These are phyloP conservation scores for Naganishia friedmannii DNA, from an alignment of 768 basidiomycete species.

Conservation along the genomic window DNA sequence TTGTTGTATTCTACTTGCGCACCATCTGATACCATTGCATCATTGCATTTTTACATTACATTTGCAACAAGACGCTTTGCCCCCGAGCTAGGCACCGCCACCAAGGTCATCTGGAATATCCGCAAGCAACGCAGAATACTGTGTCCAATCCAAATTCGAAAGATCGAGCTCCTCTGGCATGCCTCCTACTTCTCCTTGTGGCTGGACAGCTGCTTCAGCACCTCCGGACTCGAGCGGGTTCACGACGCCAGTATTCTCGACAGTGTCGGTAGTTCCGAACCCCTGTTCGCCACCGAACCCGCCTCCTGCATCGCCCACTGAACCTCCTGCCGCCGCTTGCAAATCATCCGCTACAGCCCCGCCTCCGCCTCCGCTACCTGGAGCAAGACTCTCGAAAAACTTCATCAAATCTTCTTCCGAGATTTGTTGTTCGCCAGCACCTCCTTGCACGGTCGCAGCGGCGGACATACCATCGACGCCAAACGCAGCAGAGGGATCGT, in stretches of 20 bases:
- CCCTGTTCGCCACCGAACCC: not conserved
- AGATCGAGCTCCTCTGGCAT: conserved; percentile 21
- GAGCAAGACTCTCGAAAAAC: conserved; percentile 20
- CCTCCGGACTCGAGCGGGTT: not conserved
- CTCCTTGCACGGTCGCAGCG: not conserved
- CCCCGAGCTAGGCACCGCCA: conserved; percentile 6
- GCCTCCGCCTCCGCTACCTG: conserved; percentile 67
- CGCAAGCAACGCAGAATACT: conserved; percentile 20
- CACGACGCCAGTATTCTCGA: not conserved
- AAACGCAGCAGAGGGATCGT: not conserved
- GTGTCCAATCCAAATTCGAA: conserved; percentile 14
- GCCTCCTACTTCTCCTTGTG: not conserved
- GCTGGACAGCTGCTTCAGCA: not conserved
- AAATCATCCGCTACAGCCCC: conserved; percentile 56
- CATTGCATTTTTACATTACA: not conserved
- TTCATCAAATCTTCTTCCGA: conserved; percentile 22
- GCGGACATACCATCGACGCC: not conserved
- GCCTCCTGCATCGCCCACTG: not conserved
- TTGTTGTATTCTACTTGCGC: conserved; percentile 10
- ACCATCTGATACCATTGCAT: no score
- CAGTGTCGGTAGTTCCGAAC: not conserved
- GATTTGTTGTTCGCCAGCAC: conserved; percentile 2
- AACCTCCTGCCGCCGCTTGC: not conserved
- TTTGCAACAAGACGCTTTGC: not conserved
- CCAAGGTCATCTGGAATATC: conserved; percentile 11